Conservation (phyloP, 148 eudicot genomes). For the Rhododendron ovatum region DNA sequence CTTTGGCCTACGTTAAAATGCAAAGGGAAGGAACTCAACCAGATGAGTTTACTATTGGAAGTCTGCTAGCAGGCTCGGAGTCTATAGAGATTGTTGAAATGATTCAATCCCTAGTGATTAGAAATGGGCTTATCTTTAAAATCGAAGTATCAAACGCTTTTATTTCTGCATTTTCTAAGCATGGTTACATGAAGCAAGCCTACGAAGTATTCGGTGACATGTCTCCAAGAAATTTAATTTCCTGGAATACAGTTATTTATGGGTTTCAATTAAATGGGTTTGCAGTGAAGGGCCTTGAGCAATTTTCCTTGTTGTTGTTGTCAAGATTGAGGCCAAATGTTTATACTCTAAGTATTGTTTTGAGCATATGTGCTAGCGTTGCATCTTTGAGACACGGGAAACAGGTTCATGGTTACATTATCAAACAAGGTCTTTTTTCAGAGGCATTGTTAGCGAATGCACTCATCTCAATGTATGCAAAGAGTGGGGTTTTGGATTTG, state of each 20-base stretch:
- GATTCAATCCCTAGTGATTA: conserved; percentile 47
- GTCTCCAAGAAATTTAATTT: conserved; percentile 42
- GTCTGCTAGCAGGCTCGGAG: conserved; percentile 43
- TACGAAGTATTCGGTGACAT: conserved; percentile 36
- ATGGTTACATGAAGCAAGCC: conserved; percentile 42
- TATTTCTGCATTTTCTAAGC: conserved; percentile 56
- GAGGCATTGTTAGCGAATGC: conserved; percentile 56
- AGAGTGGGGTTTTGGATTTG: conserved; percentile 47
- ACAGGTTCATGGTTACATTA: conserved; percentile 58
- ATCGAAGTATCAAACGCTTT: conserved; percentile 65
- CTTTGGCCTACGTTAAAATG: conserved; percentile 44
- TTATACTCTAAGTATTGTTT: conserved; percentile 48
- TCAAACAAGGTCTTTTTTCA: conserved; percentile 28
- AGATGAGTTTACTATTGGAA: conserved; percentile 81
- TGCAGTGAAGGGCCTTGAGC: conserved; percentile 42
- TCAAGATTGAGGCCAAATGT: conserved; percentile 38
- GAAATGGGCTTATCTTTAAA: conserved; percentile 44
- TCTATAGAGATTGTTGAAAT: conserved; percentile 38
- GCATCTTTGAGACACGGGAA: conserved; percentile 55
- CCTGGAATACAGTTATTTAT: conserved; percentile 70
- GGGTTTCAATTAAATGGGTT: conserved; percentile 50
- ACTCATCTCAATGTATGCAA: conserved; percentile 61
- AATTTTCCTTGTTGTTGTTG: conserved; percentile 39
- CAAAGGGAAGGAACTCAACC: conserved; percentile 45
- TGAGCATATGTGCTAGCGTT: conserved; percentile 57